Base-by-base conservation (phyloP, 345 rosid species). In the Physaria fendleri region DNA sequence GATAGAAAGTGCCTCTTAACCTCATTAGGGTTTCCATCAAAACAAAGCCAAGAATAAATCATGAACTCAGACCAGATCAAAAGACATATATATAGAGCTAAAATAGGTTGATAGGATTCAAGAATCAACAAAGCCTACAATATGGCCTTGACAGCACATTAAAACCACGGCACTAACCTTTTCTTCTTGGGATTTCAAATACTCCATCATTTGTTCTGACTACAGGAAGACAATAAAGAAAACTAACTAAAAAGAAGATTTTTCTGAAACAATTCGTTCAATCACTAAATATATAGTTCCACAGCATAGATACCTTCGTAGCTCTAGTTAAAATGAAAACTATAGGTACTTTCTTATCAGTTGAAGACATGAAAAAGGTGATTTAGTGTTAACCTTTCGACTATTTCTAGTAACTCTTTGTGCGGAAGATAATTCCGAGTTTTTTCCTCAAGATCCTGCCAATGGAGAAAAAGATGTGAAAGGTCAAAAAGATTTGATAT, bases 121-220 rank as follows among this genome's bases (percentile, higher is more conserved):
- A 30, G 30, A 30, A 56, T 16, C 12, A 40, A 17, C 62, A 27
- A 25, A 40, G 5, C 45, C 22, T 54, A 55, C 34, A 21, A n/a
- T 49, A 22, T 32, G 17, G 28, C 12, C 6, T 2, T 4, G 42
- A 23, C 2, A 21, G 34, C 24, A 6, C 9, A 9, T 3, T 10
- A 38, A 38, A 39, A 18, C 12, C 12, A 56, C 8, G 1, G 1
- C 17, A 44, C 62, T 43, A 15, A 69, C 68, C 68, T 53, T 69
- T 37, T 44, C 73, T 54, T 46, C 8, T 45, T 29, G 73, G 6
- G 41, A 35, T 51, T 60, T 60, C 62, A 69, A 6, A 27, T 5
- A 0, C 40, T 61, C 73, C 41, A 44, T 44, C 28, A 17, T 44
- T 3, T 53, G 42, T 29, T 69, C 41, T 21, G 62, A 2, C 73